Evolutionary conservation across 805 yeast genomes (phyloP), one percentile per base, ranked within the genome.

Genomic region (Sugiyamaella boreocaroliniensis): DNA sequence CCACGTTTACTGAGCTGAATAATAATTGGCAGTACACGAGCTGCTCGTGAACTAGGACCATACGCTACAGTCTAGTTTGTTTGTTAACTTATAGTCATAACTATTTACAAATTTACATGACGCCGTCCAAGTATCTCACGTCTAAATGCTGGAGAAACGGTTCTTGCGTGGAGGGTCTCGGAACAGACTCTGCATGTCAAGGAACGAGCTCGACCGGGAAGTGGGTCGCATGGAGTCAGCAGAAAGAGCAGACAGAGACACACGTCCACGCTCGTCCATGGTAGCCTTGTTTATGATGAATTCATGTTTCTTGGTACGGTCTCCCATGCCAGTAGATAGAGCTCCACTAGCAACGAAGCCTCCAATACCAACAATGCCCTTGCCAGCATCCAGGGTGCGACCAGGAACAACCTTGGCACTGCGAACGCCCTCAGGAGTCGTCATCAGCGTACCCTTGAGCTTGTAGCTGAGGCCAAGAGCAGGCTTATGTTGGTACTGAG

Each of bases 161-260:
- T 32, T 32, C 37, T 32, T 32, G n/a, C 37, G 37, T 11, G 37
- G 37, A 10, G 37, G 37, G n/a, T 32, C 37, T 2, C 37, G 37
- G 37, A 32, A 32, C 5, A 32, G 37, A 9, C 37, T 32, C 37
- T 32, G 37, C 37, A 32, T 32, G n/a, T 32, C 37, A 4, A 32
- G 41, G 41, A 45, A 29, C 48, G 40, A 45, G 40, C 48, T 45
- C 26, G 32, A 29, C 15, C 32, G 40, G 14, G 29, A 34, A 32
- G 26, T 45, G 29, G 40, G 48, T 11, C 40, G 15, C 48, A 29
- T 45, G 7, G 48, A 8, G 19, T 66, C 84, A 90, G 63, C 88
- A 20, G 49, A 40, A 16, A 45, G 37, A 15, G 45, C 53, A 11
- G 40, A 19, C 20, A 50, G 40, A 16, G 29, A 18, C 6, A 50